phyloP scores from a whole-genome alignment of 495 filamentous ascomycete species.

The Penicillium waksmanii region DNA sequence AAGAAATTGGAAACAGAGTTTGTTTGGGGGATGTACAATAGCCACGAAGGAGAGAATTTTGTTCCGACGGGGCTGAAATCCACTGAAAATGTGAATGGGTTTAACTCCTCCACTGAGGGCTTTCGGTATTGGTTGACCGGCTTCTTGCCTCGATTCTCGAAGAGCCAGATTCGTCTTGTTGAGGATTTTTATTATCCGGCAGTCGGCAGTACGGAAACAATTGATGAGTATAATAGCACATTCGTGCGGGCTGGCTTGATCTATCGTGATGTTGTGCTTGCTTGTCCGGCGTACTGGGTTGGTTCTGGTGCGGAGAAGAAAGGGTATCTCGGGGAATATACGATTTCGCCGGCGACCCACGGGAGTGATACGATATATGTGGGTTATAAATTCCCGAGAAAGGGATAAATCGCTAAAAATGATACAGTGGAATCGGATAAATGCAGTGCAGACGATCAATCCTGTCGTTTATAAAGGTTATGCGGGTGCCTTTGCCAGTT shows the following conservation, averaged over 20 bases:
- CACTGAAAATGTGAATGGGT: slow-evolving; percentile 34
- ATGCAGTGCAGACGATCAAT: slow-evolving; percentile 55
- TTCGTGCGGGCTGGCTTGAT: slow-evolving; percentile 55
- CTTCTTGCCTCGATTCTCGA: slow-evolving; percentile 53
- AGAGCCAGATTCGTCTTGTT: slow-evolving; percentile 38
- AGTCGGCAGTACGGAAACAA: slow-evolving; percentile 45
- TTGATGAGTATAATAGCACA: slow-evolving; percentile 48
- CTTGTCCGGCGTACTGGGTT: slow-evolving; percentile 63
- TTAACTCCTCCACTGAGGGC: slow-evolving; percentile 47
- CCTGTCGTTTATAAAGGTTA: slow-evolving; percentile 59
- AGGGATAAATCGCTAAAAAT: background rate
- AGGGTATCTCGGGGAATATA: slow-evolving; percentile 61
- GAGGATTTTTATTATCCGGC: slow-evolving; percentile 50
- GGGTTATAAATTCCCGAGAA: slow-evolving; percentile 16
- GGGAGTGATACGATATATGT: slow-evolving; percentile 62
- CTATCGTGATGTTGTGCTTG: slow-evolving; percentile 61
- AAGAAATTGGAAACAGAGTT: slow-evolving; percentile 48
- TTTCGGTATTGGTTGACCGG: slow-evolving; percentile 56
- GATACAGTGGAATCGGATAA: slow-evolving; percentile 59
- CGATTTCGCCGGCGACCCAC: slow-evolving; percentile 61
- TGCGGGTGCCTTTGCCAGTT: slow-evolving; percentile 61
- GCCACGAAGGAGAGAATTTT: slow-evolving; percentile 64
- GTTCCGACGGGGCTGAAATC: slow-evolving; percentile 51
- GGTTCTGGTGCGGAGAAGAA: slow-evolving; percentile 44
- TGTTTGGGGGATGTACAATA: slow-evolving; percentile 60